Conservation (phyloP, 2,329 filamentous ascomycete genomes). For the Trichophyton schoenleinii region DNA sequence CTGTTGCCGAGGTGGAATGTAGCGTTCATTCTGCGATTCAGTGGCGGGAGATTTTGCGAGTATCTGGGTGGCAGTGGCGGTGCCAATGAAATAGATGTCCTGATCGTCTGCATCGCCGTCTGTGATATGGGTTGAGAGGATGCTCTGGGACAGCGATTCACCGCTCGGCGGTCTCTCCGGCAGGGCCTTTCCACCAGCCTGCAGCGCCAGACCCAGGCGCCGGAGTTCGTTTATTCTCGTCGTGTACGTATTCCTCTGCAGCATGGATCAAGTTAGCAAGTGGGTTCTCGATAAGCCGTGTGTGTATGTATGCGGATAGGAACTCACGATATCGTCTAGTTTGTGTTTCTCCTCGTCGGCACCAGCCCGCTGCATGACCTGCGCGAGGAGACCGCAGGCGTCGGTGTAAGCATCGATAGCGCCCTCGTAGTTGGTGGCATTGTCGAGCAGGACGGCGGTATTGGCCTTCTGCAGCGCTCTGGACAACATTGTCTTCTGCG, state of each 20-base stretch:
- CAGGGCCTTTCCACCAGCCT: slow-evolving; percentile 56
- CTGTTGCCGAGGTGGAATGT: slow-evolving; percentile 27
- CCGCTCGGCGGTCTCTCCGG: slow-evolving; percentile 57
- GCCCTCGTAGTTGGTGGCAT: slow-evolving; percentile 86
- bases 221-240: slow-evolving; percentile 79
- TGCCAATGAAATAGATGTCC: slow-evolving; percentile 37
- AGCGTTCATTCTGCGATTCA: slow-evolving; percentile 18
- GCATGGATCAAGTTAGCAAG: background rate
- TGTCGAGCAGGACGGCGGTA: slow-evolving; percentile 87
- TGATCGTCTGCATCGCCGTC: slow-evolving; percentile 23
- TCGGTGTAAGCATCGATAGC: slow-evolving; percentile 84
- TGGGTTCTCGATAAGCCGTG: background rate
- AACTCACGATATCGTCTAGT: slow-evolving; percentile 79
- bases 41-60: slow-evolving; percentile 27
- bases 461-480: slow-evolving; percentile 91
- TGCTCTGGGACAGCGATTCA: slow-evolving; percentile 33
- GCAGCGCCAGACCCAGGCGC: slow-evolving; percentile 46
- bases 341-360: slow-evolving; percentile 74
- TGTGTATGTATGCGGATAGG: background rate
- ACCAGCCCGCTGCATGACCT: slow-evolving; percentile 75
- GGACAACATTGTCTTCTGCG: slow-evolving; percentile 94
- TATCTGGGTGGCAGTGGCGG: slow-evolving; percentile 42
- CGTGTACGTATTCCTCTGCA: slow-evolving; percentile 73
- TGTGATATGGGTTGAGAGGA: background rate
- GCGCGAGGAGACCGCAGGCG: slow-evolving; percentile 74